Percentiles rank a stretch among this genome's conserved stretches.
Evolutionary conservation across 768 basidiomycete species (phyloP).

Genomic region (Crassisporium funariophilum): DNA sequence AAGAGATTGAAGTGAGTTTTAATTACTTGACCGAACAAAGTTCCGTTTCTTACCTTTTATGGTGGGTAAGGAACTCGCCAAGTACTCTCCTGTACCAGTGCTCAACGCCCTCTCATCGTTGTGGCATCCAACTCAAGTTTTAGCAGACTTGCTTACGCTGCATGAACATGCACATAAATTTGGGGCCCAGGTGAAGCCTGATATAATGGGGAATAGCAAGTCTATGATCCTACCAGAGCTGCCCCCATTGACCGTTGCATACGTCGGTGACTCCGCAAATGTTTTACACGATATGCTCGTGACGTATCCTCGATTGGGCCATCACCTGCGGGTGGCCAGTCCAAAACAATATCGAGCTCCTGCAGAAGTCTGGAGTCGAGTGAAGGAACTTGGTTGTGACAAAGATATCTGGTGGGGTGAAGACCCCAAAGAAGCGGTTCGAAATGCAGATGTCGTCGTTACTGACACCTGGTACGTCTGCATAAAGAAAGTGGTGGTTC

Average conservation of each 20-base stretch:
- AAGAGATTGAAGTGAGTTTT: conserved; percentile 81
- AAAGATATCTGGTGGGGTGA: conserved; percentile 70
- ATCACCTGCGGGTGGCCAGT: conserved; percentile 81
- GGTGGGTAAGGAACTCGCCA: conserved; percentile 88
- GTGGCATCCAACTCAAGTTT: conserved; percentile 96
- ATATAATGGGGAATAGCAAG: conserved; percentile 17
- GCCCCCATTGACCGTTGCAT: conserved; percentile 85
- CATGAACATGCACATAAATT: conserved; percentile 73
- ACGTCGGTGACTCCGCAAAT: conserved; percentile 93
- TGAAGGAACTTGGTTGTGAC: conserved; percentile 74
- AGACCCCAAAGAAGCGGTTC: conserved; percentile 85
- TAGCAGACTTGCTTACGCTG: conserved; percentile 91
- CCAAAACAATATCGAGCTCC: conserved; percentile 78
- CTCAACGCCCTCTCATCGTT: conserved; percentile 94
- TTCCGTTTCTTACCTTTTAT: background rate
- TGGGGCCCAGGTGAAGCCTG: conserved; percentile 27
- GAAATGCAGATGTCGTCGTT: conserved; percentile 90
- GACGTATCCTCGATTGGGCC: conserved; percentile 88
- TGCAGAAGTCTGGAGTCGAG: conserved; percentile 75
- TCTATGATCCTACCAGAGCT: conserved; percentile 47
- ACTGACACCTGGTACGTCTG: conserved; percentile 90
- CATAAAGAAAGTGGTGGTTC: background rate
- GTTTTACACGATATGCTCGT: conserved; percentile 98
- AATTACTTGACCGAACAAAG: background rate
- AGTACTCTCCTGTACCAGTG: conserved; percentile 90